Evolutionary conservation across 2,329 filamentous ascomycete genomes (phyloP).

Genomic region (Ophiocordyceps camponoti-rufipedis): DNA sequence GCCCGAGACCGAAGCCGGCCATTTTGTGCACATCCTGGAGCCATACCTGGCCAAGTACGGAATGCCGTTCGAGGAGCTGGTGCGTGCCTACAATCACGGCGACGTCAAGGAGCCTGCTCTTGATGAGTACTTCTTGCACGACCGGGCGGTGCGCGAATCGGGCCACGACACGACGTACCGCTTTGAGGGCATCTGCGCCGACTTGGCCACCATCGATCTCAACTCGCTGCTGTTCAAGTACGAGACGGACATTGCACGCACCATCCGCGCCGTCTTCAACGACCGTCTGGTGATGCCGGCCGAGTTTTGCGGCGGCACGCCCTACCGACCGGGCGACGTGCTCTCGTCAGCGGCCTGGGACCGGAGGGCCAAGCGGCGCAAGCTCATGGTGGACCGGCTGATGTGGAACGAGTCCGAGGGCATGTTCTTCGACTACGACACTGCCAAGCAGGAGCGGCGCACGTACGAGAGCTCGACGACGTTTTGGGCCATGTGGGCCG

Average conservation of each 20-base stretch:
- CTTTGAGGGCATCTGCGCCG: slow-evolving; percentile 69
- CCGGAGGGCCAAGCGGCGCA: slow-evolving; percentile 67
- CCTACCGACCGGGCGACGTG: slow-evolving; percentile 44
- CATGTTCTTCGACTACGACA: slow-evolving; percentile 98
- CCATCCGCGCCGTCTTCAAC: slow-evolving; percentile 67
- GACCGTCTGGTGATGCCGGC: slow-evolving; percentile 67
- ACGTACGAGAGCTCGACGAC: slow-evolving; percentile 84
- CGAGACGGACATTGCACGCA: slow-evolving; percentile 78
- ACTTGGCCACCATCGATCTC: slow-evolving; percentile 83
- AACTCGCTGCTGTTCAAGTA: slow-evolving; percentile 96
- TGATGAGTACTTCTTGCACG: slow-evolving; percentile 90
- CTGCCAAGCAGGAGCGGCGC: slow-evolving; percentile 59
- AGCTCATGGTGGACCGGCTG: slow-evolving; percentile 76
- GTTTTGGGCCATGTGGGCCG: slow-evolving; percentile 96
- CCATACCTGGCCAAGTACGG: slow-evolving; percentile 73
- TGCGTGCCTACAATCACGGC: slow-evolving; percentile 69
- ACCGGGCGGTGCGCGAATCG: slow-evolving; percentile 87
- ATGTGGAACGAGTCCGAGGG: slow-evolving; percentile 84
- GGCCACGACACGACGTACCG: slow-evolving; percentile 95
- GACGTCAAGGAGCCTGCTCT: slow-evolving; percentile 67
- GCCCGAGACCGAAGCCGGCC: slow-evolving; percentile 74
- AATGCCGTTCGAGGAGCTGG: slow-evolving; percentile 70
- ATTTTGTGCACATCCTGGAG: slow-evolving; percentile 68
- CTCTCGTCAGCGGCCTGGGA: slow-evolving; percentile 85
- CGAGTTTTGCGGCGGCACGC: slow-evolving; percentile 57